Percentiles rank a stretch among this genome's conserved stretches.
Conservation (phyloP, 2,329 filamentous ascomycete species). For the Hypoxylon sp. region DNA sequence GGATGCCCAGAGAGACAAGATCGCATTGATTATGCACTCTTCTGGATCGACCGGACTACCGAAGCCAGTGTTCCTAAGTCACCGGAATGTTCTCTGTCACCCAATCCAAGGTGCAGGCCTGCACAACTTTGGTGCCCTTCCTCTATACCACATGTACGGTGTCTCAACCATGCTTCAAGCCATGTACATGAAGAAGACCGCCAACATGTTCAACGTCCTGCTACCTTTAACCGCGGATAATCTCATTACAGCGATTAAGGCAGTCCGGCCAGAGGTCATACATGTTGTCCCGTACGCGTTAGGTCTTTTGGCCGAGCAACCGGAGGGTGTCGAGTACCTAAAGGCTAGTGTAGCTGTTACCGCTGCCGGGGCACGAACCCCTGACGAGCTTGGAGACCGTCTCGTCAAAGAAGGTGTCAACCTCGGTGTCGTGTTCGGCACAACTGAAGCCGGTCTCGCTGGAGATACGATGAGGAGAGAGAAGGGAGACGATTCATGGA, state of each 20-base stretch:
- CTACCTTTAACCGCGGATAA: constrained; percentile 58
- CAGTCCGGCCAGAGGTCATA: constrained; percentile 56
- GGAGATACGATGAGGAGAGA: constrained; percentile 65
- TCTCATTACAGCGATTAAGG: constrained; percentile 52
- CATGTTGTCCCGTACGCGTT: constrained; percentile 66
- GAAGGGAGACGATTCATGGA: constrained; percentile 61
- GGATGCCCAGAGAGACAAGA: constrained; percentile 30
- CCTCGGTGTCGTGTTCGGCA: constrained; percentile 59
- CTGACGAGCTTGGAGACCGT: constrained; percentile 60
- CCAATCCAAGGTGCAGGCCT: constrained; percentile 48
- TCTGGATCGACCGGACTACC: constrained; percentile 63
- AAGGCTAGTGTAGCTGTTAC: constrained; percentile 55
- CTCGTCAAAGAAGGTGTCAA: constrained; percentile 59
- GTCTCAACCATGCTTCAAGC: constrained; percentile 58
- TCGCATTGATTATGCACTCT: constrained; percentile 47
- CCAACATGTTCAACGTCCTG: constrained; percentile 58
- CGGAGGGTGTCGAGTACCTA: constrained; percentile 57
- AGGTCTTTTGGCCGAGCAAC: constrained; percentile 63
- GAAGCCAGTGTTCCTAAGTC: constrained; percentile 63
- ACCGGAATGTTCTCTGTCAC: constrained; percentile 43
- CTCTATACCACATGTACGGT: constrained; percentile 62
- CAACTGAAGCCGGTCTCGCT: constrained; percentile 65
- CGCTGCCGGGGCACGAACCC: constrained; percentile 61
- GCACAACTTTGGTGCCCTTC: constrained; percentile 57
- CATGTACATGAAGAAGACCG: constrained; percentile 55